phyloP scores from a whole-genome alignment of 352 stramenopile species.

The Pythium myriotylum region DNA sequence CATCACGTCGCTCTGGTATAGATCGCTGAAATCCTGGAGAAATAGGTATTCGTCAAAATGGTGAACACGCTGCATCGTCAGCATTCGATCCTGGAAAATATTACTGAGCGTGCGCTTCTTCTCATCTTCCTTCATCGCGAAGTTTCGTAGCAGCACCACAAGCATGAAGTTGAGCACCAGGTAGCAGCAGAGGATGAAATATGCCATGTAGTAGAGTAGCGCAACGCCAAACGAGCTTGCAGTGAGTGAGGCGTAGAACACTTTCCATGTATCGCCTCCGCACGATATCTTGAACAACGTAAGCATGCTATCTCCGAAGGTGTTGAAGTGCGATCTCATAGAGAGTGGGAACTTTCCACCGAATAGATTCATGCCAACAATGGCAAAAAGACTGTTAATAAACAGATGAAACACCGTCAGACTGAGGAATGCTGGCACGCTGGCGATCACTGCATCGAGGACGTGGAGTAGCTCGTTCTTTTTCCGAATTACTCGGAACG shows the following conservation, averaged over 20 bases:
- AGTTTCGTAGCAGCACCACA: slow-evolving; percentile 81
- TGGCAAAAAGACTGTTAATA: slow-evolving; percentile 79
- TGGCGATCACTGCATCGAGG: slow-evolving; percentile 69
- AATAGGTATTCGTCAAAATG: slow-evolving; percentile 81
- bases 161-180: slow-evolving; percentile 87
- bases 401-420: slow-evolving; percentile 61
- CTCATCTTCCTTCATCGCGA: slow-evolving; percentile 87
- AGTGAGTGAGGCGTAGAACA: slow-evolving; percentile 75
- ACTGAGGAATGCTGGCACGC: slow-evolving; percentile 69
- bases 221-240: slow-evolving; percentile 57
- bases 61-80: slow-evolving; percentile 76
- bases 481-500: slow-evolving; percentile 76
- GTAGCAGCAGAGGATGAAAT: slow-evolving; percentile 70
- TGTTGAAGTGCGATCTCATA: slow-evolving; percentile 82
- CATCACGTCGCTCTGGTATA: slow-evolving; percentile 78
- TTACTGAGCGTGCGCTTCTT: slow-evolving; percentile 67
- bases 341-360: slow-evolving; percentile 68
- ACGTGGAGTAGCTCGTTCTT: slow-evolving; percentile 77
- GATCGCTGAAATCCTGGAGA: slow-evolving; percentile 71
- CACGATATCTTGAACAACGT: slow-evolving; percentile 88
- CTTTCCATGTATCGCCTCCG: slow-evolving; percentile 78
- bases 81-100: slow-evolving; percentile 79
- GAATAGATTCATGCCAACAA: slow-evolving; percentile 85
- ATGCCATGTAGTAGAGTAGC: slow-evolving; percentile 73
- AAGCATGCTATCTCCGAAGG: slow-evolving; percentile 81